These are phyloP conservation scores for Falciphora oryzae DNA, from an alignment of 2,329 filamentous ascomycete genomes.

Conservation along the genomic window DNA sequence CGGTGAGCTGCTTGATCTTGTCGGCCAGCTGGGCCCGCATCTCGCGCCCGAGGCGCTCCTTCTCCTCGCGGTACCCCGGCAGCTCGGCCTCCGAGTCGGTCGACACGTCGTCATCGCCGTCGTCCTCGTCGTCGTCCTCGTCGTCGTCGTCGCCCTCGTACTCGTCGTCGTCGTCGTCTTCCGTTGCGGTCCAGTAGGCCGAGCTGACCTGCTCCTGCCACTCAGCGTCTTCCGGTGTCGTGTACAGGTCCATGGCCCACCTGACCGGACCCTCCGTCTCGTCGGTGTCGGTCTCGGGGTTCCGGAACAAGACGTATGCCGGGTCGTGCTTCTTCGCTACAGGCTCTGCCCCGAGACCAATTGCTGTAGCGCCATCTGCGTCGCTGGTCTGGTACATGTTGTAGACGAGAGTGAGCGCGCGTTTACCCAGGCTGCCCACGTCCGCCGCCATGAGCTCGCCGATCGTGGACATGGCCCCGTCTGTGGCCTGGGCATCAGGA, in stretches of 20 bases:
- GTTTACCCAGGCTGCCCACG: neutral
- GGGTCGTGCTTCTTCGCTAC: neutral
- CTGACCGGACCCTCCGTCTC: neutral
- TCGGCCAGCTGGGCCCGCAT: conserved; percentile 3
- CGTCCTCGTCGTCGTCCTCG: no score
- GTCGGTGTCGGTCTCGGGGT: neutral
- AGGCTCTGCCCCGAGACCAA: neutral
- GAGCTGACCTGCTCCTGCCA: neutral
- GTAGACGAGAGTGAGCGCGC: neutral
- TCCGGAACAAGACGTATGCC: neutral
- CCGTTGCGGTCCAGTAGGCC: neutral
- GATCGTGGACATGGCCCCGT: conserved; percentile 2
- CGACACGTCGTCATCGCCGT: neutral
- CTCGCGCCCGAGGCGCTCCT: conserved; percentile 1
- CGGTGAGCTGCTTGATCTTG: neutral
- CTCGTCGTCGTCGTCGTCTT: neutral
- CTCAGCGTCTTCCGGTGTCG: neutral
- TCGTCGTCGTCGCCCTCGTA: neutral
- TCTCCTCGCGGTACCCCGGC: neutral
- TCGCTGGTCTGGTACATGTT: neutral
- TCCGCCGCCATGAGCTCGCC: neutral
- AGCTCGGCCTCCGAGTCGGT: neutral
- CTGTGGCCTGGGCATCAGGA: neutral
- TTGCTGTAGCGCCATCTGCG: neutral
- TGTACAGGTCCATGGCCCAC: neutral